These are phyloP conservation scores for Ogataea ganodermae DNA, from an alignment of 805 yeast genomes.

Conservation along the genomic window DNA sequence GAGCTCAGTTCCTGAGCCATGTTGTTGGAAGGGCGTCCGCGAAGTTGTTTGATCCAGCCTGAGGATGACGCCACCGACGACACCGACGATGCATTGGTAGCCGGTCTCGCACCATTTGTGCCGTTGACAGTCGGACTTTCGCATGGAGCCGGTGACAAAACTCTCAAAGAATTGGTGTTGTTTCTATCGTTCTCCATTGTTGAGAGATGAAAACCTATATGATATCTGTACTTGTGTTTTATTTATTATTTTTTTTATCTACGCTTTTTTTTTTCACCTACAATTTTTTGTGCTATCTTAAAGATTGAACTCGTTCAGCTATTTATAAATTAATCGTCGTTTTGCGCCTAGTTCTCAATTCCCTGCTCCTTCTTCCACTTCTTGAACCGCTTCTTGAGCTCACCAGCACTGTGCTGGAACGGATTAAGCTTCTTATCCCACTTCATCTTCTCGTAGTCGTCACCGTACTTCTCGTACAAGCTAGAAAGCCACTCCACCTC, in stretches of 20 bases:
- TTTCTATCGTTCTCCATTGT: background rate
- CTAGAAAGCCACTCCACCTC: slow-evolving; percentile 72
- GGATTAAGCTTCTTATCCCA: slow-evolving; percentile 87
- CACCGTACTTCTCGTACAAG: slow-evolving; percentile 78
- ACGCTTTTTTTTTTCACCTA: background rate
- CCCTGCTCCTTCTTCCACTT: slow-evolving; percentile 60
- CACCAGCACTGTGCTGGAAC: slow-evolving; percentile 83
- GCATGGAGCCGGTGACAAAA: slow-evolving; percentile 1
- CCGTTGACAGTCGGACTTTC: background rate
- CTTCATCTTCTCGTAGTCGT: slow-evolving; percentile 84
- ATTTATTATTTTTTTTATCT: too few species aligned
- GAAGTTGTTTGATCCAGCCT: slow-evolving; percentile 19
- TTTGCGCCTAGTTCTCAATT: slow-evolving; percentile 6
- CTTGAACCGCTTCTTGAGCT: slow-evolving; percentile 66
- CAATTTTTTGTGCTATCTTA: background rate
- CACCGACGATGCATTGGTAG: background rate
- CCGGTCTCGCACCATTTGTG: background rate
- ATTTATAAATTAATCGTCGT: slow-evolving; percentile 1
- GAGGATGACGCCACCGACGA: slow-evolving; percentile 5
- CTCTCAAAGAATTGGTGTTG: background rate
- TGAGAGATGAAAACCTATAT: too few species aligned
- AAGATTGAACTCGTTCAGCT: background rate
- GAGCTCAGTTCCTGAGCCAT: slow-evolving; percentile 8
- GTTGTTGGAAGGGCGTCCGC: slow-evolving; percentile 16
- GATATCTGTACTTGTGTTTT: too few species aligned